phyloP scores from a whole-genome alignment of 2,329 filamentous ascomycete genomes.

The Aspergillus texensis region DNA sequence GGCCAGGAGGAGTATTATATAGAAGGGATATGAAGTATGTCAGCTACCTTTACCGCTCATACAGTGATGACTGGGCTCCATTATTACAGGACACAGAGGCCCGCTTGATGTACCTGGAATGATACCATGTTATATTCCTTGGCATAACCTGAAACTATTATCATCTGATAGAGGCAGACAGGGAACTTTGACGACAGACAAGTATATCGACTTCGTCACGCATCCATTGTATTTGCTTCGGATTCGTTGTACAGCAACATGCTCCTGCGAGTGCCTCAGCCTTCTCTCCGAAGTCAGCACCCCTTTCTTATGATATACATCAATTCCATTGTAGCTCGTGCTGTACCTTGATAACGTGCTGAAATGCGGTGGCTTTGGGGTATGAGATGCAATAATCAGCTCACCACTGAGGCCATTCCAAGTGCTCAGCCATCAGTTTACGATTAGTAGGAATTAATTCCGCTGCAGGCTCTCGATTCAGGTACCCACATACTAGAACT shows the following conservation, averaged over 20 bases:
- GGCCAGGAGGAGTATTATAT: neutral
- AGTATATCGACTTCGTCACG: neutral
- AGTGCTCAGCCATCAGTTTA: neutral
- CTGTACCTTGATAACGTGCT: too few relatives aligned
- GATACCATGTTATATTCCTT: neutral
- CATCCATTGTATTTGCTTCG: too few relatives aligned
- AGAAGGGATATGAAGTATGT: neutral
- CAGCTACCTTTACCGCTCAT: neutral
- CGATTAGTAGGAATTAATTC: neutral
- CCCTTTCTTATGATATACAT: neutral
- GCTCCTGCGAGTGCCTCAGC: too few relatives aligned
- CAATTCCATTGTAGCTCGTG: too few relatives aligned
- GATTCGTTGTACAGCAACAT: too few relatives aligned
- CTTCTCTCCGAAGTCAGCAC: neutral
- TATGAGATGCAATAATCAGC: neutral
- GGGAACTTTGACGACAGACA: neutral
- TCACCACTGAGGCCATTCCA: neutral
- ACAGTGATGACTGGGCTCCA: neutral
- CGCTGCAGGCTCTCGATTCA: neutral
- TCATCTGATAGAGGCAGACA: neutral
- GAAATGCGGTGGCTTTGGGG: neutral
- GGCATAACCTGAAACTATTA: neutral
- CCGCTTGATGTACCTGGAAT: neutral
- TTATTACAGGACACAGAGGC: neutral
- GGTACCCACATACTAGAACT: neutral